These are phyloP conservation scores for Hyaloperonospora brassicae DNA, from an alignment of 352 stramenopile genomes.

Conservation along the genomic window DNA sequence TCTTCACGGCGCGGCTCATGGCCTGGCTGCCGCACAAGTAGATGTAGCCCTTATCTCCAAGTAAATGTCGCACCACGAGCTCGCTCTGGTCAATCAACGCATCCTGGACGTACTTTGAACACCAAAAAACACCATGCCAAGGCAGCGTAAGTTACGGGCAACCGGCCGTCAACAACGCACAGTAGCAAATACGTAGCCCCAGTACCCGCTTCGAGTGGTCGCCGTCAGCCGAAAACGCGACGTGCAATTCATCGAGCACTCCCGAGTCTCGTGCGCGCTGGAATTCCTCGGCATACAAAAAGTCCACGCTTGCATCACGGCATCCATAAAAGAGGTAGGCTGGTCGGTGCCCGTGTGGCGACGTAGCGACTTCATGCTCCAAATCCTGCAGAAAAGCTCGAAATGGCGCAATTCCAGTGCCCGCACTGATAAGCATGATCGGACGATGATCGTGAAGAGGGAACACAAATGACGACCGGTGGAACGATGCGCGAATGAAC, in stretches of 20 bases:
- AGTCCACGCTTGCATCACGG: conserved; percentile 47
- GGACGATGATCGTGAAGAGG: conserved; percentile 47
- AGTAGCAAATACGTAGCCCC: conserved; percentile 1
- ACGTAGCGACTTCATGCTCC: conserved; percentile 39
- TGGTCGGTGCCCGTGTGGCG: conserved; percentile 21
- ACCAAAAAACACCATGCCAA: conserved; percentile 7
- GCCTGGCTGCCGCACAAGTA: conserved; percentile 72
- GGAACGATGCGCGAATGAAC: conserved; percentile 51
- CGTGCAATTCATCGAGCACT: conserved; percentile 45
- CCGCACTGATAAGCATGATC: conserved; percentile 69
- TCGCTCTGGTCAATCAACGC: conserved; percentile 44
- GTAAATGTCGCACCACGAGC: conserved; percentile 47
- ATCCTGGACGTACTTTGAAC: conserved; percentile 63
- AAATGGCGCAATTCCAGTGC: conserved; percentile 79
- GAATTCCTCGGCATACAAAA: conserved; percentile 66
- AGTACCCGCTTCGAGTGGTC: conserved; percentile 37
- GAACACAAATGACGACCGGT: conserved; percentile 72
- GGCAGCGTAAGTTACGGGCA: neutral
- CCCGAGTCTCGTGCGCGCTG: conserved; percentile 27
- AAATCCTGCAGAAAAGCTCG: conserved; percentile 72
- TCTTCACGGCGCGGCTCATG: conserved; percentile 74
- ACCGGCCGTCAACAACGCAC: too few species aligned
- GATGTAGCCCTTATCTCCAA: conserved; percentile 50
- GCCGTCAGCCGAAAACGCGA: conserved; percentile 48
- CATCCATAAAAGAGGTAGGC: conserved; percentile 79